Base-by-base conservation (phyloP, 768 basidiomycete species). In the Mycena rebaudengoi region DNA sequence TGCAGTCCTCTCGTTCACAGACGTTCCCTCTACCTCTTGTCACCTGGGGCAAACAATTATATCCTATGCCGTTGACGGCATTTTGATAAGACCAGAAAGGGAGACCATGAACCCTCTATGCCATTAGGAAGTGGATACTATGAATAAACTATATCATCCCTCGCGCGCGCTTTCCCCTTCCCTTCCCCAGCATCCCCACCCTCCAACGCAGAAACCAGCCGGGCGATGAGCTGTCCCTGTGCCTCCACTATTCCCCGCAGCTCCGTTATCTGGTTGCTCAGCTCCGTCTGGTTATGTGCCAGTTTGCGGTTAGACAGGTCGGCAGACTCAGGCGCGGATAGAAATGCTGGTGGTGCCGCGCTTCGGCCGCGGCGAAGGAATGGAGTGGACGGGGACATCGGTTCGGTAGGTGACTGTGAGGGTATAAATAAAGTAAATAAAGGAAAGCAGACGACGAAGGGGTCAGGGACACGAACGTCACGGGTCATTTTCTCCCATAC, bases 401-500 rank as follows among this genome's bases (percentile, higher is more conserved):
- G 66, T 33, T 71, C 68, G 8, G 69, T 62, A 16, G 57, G 50
- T 4, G 65, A 55, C 52, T 62, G 43, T 1, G 26, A 28, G 23
- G 18, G 12, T 30, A n/a, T 5, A n/a, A 14, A 49, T 54, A 40
- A 69, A 48, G 28, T 62, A 16, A 56, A 12, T 21, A 30, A 33
- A 39, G 26, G 30, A 45, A 26, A 28, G 18, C 21, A 45, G 13
- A 49, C 7, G 48, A 55, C 21, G 52, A 37, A 37, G 26, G 21
- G 39, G 40, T n/a, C n/a, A n/a, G n/a, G n/a, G n/a, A n/a, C n/a
- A 62, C 81, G n/a, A 41, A 83, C 85, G 49, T 82, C 75, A 20
- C 73, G 77, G 0, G 82, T 83, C 92, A 96, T 94, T 29, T 83
- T 83, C 60, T 96, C 94, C 91, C 95, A 98, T 1, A 96, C 92